Evolutionary conservation across 176 grass and related monocot genomes (phyloP), one percentile per base, ranked within the genome.

Genomic region (Carex littledalei): DNA sequence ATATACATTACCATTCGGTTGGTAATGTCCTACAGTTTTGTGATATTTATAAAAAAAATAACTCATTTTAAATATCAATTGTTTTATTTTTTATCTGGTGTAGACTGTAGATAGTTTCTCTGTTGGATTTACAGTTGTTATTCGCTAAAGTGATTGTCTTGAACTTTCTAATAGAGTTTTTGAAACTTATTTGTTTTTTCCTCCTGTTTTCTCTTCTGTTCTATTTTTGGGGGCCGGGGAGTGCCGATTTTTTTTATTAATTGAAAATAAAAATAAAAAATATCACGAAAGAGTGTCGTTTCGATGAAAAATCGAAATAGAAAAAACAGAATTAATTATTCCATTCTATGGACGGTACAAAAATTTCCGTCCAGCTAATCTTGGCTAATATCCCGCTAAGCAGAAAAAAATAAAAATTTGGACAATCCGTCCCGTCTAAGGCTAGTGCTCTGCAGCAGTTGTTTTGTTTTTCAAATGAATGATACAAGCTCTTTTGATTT

Each of bases 21-120:
- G 63, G 34, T 63, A 63, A 81, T 81, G 47, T 63, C 79, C 57
- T 16, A 80, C 34, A 62, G 34, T 63, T 81, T 64, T 81, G 79
- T 11, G 10, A 14, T 34, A 64, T 81, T 60, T 81, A 26, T 13
- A 61, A 39, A 39, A 47, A 32, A 32, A 81, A 78, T 15, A 32
- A 55, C 74, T 29, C 10, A 24, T 82, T 59, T 35, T 64, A 65
- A 24, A n/a, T 26, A 47, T 82, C 57, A 64, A 82, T 82, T 82
- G 18, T 82, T 29, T 82, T 17, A 7, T 59, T 77, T 53, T n/a
- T 24, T 62, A 14, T 22, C 58, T 22, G 32, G 54, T 57, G 21
- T 26, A 24, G 71, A 43, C 4, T 22, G 22, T 79, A 32, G 10
- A 61, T 76, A 53, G 45, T 29, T 3, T 50, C 29, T 35, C n/a